Percentiles rank a stretch among this genome's conserved stretches.
Conservation (phyloP, 306 rosid species). For the Cucurbita ficifolia region DNA sequence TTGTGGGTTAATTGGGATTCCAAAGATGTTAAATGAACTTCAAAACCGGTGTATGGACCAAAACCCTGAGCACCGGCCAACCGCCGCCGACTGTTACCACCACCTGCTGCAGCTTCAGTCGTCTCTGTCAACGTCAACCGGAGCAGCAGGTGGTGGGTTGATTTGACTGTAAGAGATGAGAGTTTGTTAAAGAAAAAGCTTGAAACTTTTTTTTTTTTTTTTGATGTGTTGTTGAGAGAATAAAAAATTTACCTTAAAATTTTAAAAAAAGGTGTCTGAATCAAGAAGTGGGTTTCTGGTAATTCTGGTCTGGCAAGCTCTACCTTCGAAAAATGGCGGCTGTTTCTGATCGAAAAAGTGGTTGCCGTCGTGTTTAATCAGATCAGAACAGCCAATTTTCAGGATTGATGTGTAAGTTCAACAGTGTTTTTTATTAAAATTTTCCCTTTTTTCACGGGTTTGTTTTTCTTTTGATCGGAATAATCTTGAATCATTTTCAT, state of each 20-base stretch:
- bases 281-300: not conserved
- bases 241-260: not conserved
- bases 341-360: not conserved
- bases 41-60: slow-evolving; percentile 72
- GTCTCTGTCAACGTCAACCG: slow-evolving; percentile 26
- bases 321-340: slow-evolving; percentile 3
- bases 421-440: not conserved
- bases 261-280: not conserved
- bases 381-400: slow-evolving; percentile 7
- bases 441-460: not conserved
- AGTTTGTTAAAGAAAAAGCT: not conserved
- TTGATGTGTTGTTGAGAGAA: not conserved
- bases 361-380: slow-evolving; percentile 1
- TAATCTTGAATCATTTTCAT: not conserved
- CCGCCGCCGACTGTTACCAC: slow-evolving; percentile 97
- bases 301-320: not conserved
- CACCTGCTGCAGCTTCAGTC: slow-evolving; percentile 87
- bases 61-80: slow-evolving; percentile 78
- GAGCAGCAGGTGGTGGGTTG: slow-evolving; percentile 28
- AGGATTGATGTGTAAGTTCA: slow-evolving; percentile 8
- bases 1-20: slow-evolving; percentile 44
- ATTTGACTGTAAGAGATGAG: slow-evolving; percentile 22
- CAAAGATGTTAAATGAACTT: slow-evolving; percentile 77
- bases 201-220: not conserved
- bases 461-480: not conserved